Percentiles rank a stretch among this genome's conserved stretches.
Conservation (phyloP, 2,329 filamentous ascomycete genomes). For the Exophiala dermatitidis region DNA sequence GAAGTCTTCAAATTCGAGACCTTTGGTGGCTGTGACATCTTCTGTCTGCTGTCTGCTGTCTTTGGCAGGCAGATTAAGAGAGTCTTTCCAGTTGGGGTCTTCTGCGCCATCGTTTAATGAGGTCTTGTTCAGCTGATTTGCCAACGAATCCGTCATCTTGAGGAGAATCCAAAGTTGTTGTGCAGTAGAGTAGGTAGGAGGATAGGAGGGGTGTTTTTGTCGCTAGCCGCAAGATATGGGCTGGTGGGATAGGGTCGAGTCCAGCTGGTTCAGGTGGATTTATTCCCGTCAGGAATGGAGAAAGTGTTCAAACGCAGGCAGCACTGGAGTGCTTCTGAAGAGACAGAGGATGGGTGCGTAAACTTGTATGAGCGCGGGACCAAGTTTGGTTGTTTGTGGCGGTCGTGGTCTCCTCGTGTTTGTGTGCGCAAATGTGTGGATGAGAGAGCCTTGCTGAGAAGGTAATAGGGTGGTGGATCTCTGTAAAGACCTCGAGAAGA, state of each 20-base stretch:
- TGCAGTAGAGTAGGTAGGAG: neutral
- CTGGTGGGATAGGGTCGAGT: neutral
- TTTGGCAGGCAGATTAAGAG: constrained; percentile 42
- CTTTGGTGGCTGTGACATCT: constrained; percentile 97
- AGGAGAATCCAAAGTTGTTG: neutral
- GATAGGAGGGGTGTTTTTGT: neutral
- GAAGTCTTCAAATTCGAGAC: constrained; percentile 95
- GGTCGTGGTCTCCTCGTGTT: neutral
- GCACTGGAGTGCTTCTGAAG: too few species aligned
- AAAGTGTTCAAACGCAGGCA: too few species aligned
- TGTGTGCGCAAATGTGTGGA: neutral
- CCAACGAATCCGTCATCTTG: constrained; percentile 29
- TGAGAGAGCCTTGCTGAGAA: neutral
- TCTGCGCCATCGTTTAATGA: constrained; percentile 38
- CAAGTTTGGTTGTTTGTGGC: neutral
- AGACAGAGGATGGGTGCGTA: too few species aligned
- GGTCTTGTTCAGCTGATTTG: constrained; percentile 41
- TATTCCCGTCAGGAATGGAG: neutral
- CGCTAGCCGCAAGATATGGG: neutral
- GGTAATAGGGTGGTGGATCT: neutral
- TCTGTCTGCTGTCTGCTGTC: constrained; percentile 46
- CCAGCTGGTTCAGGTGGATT: neutral
- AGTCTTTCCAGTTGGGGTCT: constrained; percentile 38
- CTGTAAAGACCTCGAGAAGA: neutral
- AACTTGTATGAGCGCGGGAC: neutral